Conservation (phyloP, 202 grass and related monocot genomes). For the Panicum hallii region DNA sequence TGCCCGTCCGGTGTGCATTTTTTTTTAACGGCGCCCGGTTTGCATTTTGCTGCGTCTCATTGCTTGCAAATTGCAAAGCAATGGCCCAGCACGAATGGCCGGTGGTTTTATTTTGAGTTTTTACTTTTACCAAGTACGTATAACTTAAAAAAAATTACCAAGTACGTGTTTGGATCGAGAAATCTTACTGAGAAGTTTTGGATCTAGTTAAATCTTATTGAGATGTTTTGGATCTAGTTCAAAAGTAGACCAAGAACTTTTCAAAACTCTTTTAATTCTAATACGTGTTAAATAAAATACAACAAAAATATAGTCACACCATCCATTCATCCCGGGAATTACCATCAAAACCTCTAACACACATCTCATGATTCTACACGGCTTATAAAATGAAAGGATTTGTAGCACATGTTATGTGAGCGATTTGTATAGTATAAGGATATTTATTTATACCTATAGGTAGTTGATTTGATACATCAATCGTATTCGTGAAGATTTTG, state of each 20-base stretch:
- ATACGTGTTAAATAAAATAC: not conserved
- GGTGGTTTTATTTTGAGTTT: not conserved
- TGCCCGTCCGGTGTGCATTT: not conserved
- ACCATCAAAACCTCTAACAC: not conserved
- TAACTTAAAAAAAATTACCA: not conserved
- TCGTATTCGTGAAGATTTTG: not conserved
- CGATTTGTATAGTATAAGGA: not conserved
- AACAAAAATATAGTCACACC: not conserved
- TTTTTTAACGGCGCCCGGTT: not conserved
- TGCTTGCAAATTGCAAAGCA: not conserved
- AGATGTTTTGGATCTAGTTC: not conserved
- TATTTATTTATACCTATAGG: not conserved
- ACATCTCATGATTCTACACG: not conserved
- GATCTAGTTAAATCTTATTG: not conserved
- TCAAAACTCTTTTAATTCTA: not conserved
- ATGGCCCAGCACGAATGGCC: not conserved
- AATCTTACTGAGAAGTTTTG: not conserved
- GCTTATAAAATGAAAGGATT: not conserved
- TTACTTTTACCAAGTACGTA: not conserved
- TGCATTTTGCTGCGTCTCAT: not conserved
- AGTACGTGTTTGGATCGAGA: not conserved
- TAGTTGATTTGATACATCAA: not conserved
- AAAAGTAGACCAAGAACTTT: not conserved
- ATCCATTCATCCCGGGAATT: not conserved
- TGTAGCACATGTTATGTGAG: not conserved